Conservation (phyloP, 2,329 filamentous ascomycete species). For the Emericellopsis cladophorae region DNA sequence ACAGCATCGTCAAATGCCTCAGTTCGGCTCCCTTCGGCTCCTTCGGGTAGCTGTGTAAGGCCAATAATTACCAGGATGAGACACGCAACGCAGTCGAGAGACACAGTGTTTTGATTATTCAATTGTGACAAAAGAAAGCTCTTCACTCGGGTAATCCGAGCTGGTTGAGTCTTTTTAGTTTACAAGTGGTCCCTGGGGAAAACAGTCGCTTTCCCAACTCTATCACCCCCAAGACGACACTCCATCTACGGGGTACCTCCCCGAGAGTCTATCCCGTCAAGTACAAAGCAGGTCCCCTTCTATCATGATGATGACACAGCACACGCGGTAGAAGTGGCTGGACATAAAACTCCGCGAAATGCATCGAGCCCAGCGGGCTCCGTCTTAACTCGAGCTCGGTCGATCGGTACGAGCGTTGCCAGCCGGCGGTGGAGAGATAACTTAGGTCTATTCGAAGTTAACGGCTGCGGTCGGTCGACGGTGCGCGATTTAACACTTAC, state of each 20-base stretch:
- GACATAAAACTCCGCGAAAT: conserved; percentile 13
- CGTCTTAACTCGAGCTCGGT: conserved; percentile 19
- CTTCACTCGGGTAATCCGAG: conserved; percentile 20
- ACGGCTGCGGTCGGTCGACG: neutral
- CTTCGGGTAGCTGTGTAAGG: neutral
- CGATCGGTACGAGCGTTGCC: conserved; percentile 22
- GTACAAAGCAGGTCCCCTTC: conserved; percentile 22
- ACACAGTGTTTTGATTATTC: neutral
- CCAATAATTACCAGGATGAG: too few species aligned
- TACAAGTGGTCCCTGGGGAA: conserved; percentile 24
- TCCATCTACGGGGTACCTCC: conserved; percentile 14
- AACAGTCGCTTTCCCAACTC: conserved; percentile 19
- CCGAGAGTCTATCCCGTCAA: conserved; percentile 25
- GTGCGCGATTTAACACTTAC: conserved; percentile 32
- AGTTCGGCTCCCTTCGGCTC: neutral
- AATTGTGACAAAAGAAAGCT: conserved; percentile 10
- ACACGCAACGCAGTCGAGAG: too few species aligned
- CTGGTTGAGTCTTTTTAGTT: conserved; percentile 30
- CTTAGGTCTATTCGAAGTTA: conserved; percentile 19
- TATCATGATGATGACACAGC: conserved; percentile 14
- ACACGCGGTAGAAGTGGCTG: conserved; percentile 9
- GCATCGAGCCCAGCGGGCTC: conserved; percentile 13
- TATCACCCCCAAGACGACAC: conserved; percentile 18
- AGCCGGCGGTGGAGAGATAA: conserved; percentile 11
- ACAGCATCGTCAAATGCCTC: neutral